Evolutionary conservation across 2,329 filamentous ascomycete species (phyloP).

Genomic region (Arthrobotrys musiformis): DNA sequence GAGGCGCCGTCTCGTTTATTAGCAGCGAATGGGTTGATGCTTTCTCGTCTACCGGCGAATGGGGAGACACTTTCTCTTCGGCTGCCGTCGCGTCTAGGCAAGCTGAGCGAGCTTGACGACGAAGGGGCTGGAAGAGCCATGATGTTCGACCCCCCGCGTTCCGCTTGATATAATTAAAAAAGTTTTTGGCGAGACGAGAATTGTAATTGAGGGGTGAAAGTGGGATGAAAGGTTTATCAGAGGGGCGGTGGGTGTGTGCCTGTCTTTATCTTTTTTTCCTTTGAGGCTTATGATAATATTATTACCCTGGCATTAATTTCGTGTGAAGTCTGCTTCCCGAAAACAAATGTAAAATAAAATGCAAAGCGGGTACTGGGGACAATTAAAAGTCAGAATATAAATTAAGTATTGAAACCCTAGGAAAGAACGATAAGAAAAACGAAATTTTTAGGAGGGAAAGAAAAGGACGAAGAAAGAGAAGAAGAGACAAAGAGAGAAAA

Average conservation of each 20-base stretch:
- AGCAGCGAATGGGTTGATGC: slow-evolving; percentile 7
- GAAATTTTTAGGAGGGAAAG: slow-evolving; percentile 2
- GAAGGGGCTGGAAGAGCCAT: slow-evolving; percentile 38
- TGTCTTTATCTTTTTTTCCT: slow-evolving; percentile 18
- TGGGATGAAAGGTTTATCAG: slow-evolving; percentile 31
- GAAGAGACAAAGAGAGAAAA: neutral
- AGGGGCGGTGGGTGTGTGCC: slow-evolving; percentile 14
- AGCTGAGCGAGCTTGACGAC: slow-evolving; percentile 14
- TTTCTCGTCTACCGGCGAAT: slow-evolving; percentile 21
- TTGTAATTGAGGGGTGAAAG: slow-evolving; percentile 7
- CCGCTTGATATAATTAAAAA: slow-evolving; percentile 7
- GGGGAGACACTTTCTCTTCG: slow-evolving; percentile 20
- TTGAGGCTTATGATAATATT: slow-evolving; percentile 42
- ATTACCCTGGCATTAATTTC: slow-evolving; percentile 6
- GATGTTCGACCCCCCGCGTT: slow-evolving; percentile 32
- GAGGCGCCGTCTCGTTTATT: slow-evolving; percentile 7
- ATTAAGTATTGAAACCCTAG: neutral
- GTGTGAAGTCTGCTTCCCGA: slow-evolving; percentile 6
- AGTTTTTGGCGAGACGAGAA: slow-evolving; percentile 34
- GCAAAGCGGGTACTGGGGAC: neutral
- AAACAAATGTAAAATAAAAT: slow-evolving; percentile 22
- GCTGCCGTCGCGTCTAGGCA: slow-evolving; percentile 15
- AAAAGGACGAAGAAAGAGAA: neutral
- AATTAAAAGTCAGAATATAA: slow-evolving; percentile 26
- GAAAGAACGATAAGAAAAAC: slow-evolving; percentile 13